Evolutionary conservation across 768 basidiomycete species (phyloP).

Genomic region (Amanita exitialis): DNA sequence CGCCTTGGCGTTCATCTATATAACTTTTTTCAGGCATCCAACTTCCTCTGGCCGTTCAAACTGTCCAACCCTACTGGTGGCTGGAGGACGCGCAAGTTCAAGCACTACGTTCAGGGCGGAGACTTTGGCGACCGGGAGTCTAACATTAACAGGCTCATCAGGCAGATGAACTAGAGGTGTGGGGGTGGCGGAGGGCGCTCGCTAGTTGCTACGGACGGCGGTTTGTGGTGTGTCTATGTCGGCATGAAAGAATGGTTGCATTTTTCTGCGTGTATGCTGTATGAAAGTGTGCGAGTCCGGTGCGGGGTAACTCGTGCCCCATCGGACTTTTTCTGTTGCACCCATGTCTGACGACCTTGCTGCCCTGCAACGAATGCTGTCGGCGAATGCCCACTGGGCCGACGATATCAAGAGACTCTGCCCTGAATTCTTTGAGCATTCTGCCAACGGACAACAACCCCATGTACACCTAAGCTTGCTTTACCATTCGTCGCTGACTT

Average conservation of each 20-base stretch:
- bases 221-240: background rate
- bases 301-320: background rate
- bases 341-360: conserved; percentile 12
- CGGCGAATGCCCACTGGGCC: conserved; percentile 64
- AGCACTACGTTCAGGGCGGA: conserved; percentile 92
- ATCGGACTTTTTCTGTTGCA: background rate
- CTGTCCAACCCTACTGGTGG: conserved; percentile 98
- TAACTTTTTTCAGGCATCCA: conserved; percentile 47
- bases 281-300: background rate
- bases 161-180: conserved; percentile 73
- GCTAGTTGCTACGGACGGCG: background rate
- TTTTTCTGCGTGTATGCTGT: background rate
- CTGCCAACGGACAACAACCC: conserved; percentile 55
- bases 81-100: conserved; percentile 97
- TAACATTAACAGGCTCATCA: conserved; percentile 96
- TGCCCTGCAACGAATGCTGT: conserved; percentile 22
- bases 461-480: conserved; percentile 31
- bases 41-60: conserved; percentile 99
- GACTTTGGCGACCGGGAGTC: conserved; percentile 96
- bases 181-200: conserved; percentile 10
- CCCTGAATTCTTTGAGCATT: conserved; percentile 53
- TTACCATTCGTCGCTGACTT: conserved; percentile 5
- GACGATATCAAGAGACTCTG: conserved; percentile 40
- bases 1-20: conserved; percentile 4
- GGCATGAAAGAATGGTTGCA: background rate